phyloP scores from a whole-genome alignment of 768 basidiomycete genomes.

The Termitomyces heimii region DNA sequence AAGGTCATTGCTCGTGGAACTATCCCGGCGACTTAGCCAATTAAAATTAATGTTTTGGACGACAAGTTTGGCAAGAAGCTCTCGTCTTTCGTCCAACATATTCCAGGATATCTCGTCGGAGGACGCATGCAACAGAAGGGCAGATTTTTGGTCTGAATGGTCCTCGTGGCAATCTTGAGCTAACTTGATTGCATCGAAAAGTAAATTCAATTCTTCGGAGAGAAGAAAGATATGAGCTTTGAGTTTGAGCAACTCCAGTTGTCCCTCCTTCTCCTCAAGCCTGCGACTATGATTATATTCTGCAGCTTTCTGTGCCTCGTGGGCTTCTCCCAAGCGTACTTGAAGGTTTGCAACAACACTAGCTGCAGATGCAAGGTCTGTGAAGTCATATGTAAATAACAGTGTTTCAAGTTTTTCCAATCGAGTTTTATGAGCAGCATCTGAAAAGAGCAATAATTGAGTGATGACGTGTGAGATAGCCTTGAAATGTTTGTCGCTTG shows the following conservation, averaged over 20 bases:
- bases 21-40: slow-evolving; percentile 84
- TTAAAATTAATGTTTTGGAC: slow-evolving; percentile 72
- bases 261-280: slow-evolving; percentile 36
- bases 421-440: slow-evolving; percentile 76
- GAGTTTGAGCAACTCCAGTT: slow-evolving; percentile 56
- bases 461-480: slow-evolving; percentile 85
- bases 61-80: slow-evolving; percentile 82
- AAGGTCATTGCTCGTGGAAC: slow-evolving; percentile 76
- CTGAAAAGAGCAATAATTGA: slow-evolving; percentile 84
- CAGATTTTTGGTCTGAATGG: slow-evolving; percentile 68
- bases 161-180: slow-evolving; percentile 72
- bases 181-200: slow-evolving; percentile 83
- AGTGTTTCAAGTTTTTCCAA: slow-evolving; percentile 76
- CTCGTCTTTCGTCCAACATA: slow-evolving; percentile 72
- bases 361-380: slow-evolving; percentile 66
- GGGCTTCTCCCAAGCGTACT: slow-evolving; percentile 56
- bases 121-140: slow-evolving; percentile 72
- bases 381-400: slow-evolving; percentile 85
- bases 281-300: slow-evolving; percentile 31
- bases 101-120: slow-evolving; percentile 89
- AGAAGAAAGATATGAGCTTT: slow-evolving; percentile 69
- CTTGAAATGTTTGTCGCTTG: slow-evolving; percentile 75
- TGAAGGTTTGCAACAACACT: slow-evolving; percentile 70
- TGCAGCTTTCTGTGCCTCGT: slow-evolving; percentile 43
- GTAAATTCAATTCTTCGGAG: slow-evolving; percentile 71